These are phyloP conservation scores for Scolecobasidium constrictum DNA, from an alignment of 2,329 filamentous ascomycete genomes.

Conservation along the genomic window DNA sequence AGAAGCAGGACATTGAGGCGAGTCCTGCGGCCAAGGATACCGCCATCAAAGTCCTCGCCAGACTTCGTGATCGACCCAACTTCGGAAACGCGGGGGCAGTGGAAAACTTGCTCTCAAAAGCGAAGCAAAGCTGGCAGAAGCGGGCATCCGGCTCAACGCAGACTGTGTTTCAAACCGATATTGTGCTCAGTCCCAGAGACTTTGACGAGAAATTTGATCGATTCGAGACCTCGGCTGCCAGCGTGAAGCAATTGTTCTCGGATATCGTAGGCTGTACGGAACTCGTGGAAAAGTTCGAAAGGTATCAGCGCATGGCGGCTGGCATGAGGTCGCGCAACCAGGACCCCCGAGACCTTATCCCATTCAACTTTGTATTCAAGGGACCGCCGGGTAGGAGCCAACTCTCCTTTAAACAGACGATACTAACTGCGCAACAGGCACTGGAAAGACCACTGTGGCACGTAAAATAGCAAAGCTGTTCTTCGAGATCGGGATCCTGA, in stretches of 20 bases:
- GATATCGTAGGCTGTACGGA: slow-evolving; percentile 48
- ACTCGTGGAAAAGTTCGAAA: slow-evolving; percentile 42
- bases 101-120: slow-evolving; percentile 52
- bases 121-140: slow-evolving; percentile 43
- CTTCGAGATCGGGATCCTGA: slow-evolving; percentile 62
- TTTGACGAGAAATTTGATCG: slow-evolving; percentile 52
- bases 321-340: slow-evolving; percentile 40
- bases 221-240: slow-evolving; percentile 33
- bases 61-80: slow-evolving; percentile 51
- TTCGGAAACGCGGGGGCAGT: slow-evolving; percentile 69
- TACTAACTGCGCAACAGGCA: slow-evolving; percentile 33
- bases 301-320: slow-evolving; percentile 42
- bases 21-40: slow-evolving; percentile 42
- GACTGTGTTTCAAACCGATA: slow-evolving; percentile 28
- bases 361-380: slow-evolving; percentile 59
- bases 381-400: slow-evolving; percentile 48
- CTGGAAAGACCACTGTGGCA: slow-evolving; percentile 64
- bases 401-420: background rate
- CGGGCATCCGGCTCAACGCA: slow-evolving; percentile 23
- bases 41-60: slow-evolving; percentile 48
- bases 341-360: slow-evolving; percentile 48
- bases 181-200: too few species aligned
- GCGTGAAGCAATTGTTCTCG: slow-evolving; percentile 45
- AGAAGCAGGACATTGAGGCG: slow-evolving; percentile 40
- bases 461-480: slow-evolving; percentile 65